phyloP scores from a whole-genome alignment of 768 basidiomycete species.

The Phylloporus rhodoxanthus region DNA sequence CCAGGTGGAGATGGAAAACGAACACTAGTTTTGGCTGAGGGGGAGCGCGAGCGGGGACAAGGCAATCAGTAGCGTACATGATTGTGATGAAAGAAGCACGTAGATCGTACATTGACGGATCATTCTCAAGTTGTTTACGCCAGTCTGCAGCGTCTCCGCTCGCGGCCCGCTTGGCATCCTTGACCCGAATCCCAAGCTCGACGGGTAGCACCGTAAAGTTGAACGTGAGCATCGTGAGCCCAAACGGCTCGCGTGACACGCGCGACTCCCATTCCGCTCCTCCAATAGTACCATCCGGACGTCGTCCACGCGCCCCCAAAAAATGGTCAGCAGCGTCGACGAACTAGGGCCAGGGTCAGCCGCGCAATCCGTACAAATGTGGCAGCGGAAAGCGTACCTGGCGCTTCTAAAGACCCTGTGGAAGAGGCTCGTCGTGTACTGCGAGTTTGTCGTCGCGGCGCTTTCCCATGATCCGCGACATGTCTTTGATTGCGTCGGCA shows the following conservation, averaged over 20 bases:
- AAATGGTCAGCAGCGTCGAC: slow-evolving; percentile 60
- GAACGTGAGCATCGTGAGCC: slow-evolving; percentile 56
- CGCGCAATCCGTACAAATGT: background rate
- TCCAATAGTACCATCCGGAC: slow-evolving; percentile 52
- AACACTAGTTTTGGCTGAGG: too few relatives aligned
- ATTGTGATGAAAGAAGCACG: background rate
- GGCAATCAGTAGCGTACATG: background rate
- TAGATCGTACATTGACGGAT: background rate
- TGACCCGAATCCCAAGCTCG: slow-evolving; percentile 15
- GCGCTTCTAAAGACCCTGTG: slow-evolving; percentile 66
- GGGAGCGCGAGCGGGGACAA: too few relatives aligned
- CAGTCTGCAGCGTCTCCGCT: too few relatives aligned
- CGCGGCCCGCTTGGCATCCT: slow-evolving; percentile 9
- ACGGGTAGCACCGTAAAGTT: slow-evolving; percentile 35
- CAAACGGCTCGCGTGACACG: slow-evolving; percentile 43
- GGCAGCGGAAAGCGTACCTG: slow-evolving; percentile 43
- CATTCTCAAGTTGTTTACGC: too few relatives aligned
- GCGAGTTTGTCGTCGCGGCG: slow-evolving; percentile 57
- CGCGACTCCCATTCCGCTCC: slow-evolving; percentile 74
- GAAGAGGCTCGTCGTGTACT: slow-evolving; percentile 44
- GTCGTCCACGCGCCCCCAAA: slow-evolving; percentile 59
- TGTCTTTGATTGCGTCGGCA: slow-evolving; percentile 45
- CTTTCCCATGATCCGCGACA: slow-evolving; percentile 52
- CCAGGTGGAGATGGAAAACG: too few relatives aligned
- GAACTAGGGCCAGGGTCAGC: slow-evolving; percentile 37